A percentile compares a stretch with the other conserved stretches of the same genome.
Conservation (phyloP, 2,329 filamentous ascomycete genomes). For the Verticillium isaacii region DNA sequence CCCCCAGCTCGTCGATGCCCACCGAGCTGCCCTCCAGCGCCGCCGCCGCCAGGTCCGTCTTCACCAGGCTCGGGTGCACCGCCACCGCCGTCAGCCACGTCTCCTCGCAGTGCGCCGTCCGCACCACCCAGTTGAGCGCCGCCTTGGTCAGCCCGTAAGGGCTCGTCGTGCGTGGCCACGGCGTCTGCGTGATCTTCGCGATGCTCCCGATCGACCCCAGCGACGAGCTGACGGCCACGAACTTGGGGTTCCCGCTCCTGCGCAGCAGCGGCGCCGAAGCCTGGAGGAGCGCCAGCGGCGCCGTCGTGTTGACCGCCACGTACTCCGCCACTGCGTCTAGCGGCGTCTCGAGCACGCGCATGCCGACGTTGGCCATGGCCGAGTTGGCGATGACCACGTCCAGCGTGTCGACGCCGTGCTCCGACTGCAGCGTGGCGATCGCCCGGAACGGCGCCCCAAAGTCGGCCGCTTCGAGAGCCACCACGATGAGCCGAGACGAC, state of each 20-base stretch:
- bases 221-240: conserved; percentile 18
- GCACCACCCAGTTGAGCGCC: conserved; percentile 14
- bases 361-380: conserved; percentile 19
- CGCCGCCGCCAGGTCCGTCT: conserved; percentile 6
- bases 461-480: conserved; percentile 34
- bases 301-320: conserved; percentile 30
- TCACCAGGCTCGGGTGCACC: conserved; percentile 12
- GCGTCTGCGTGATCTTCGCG: neutral
- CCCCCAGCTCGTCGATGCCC: conserved; percentile 4
- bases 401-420: conserved; percentile 31
- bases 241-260: conserved; percentile 14
- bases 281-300: conserved; percentile 10
- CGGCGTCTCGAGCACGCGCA: conserved; percentile 16
- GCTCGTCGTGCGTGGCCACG: conserved; percentile 5
- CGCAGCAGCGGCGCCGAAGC: conserved; percentile 22
- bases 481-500: conserved; percentile 30
- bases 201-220: conserved; percentile 15
- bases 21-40: neutral
- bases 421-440: conserved; percentile 19
- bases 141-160: conserved; percentile 14
- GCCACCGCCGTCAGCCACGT: conserved; percentile 16
- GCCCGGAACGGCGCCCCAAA: conserved; percentile 26
- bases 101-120: conserved; percentile 16
- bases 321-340: conserved; percentile 13
- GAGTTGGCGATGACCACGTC: conserved; percentile 53